Percentiles rank a stretch among this genome's conserved stretches.
Evolutionary conservation across 192 early-diverging fungal species (phyloP).

Genomic region (Backusella macrospora): DNA sequence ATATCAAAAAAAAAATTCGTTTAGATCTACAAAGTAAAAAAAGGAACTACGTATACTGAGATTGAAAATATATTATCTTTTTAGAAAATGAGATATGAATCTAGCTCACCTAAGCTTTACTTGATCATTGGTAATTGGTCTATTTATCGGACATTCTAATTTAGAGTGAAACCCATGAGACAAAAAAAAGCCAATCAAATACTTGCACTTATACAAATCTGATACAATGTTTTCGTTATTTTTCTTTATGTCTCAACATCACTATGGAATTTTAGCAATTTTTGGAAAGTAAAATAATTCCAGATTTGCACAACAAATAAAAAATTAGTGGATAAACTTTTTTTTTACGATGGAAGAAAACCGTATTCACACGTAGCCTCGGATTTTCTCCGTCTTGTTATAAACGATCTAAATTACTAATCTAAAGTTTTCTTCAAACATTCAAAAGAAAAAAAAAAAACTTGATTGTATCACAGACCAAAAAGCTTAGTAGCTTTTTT

Average conservation of each 20-base stretch:
- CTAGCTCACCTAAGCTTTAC: background rate
- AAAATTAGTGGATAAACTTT: background rate
- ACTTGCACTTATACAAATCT: conserved; percentile 10
- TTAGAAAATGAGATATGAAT: conserved; percentile 6
- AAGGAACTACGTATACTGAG: background rate
- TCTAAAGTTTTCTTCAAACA: conserved; percentile 1
- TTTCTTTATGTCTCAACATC: no score
- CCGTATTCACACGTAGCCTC: background rate
- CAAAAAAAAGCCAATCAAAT: background rate
- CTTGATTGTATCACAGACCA: conserved; percentile 4
- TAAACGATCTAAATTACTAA: conserved; percentile 13
- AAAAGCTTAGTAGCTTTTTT: conserved; percentile 9
- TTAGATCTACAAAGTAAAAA: background rate
- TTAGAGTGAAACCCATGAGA: conserved; percentile 10
- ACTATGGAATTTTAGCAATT: no score
- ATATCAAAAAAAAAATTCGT: background rate
- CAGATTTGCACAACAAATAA: background rate
- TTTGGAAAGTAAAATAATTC: background rate
- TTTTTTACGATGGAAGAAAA: background rate
- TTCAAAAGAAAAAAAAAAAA: background rate
- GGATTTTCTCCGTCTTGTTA: background rate
- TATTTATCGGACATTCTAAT: conserved; percentile 4
- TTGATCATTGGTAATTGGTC: conserved; percentile 7
- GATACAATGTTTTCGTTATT: background rate
- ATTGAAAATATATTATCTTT: background rate